A percentile compares a stretch with the other conserved stretches of the same genome.
Evolutionary conservation across 495 filamentous ascomycete species (phyloP).

Genomic region (Lophium mytilinum): DNA sequence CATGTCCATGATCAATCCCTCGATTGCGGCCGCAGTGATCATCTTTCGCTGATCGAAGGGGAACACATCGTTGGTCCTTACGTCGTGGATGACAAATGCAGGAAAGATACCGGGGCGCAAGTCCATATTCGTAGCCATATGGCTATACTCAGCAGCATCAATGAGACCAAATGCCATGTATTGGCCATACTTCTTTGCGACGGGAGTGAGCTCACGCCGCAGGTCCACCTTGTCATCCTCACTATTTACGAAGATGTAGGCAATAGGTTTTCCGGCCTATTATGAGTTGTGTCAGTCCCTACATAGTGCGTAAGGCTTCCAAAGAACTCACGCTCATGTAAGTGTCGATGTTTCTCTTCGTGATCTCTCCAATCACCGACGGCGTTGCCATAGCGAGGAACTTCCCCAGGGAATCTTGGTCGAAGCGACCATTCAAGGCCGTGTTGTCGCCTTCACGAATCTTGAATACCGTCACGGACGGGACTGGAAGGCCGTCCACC

Average conservation of each 20-base stretch:
- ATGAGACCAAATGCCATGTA: slow-evolving; percentile 42
- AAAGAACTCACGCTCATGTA: slow-evolving; percentile 33
- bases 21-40: slow-evolving; percentile 30
- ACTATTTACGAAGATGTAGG: slow-evolving; percentile 38
- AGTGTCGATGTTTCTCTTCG: slow-evolving; percentile 36
- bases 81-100: slow-evolving; percentile 39
- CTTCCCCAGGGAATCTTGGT: slow-evolving; percentile 28
- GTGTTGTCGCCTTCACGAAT: slow-evolving; percentile 34
- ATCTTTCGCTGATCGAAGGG: slow-evolving; percentile 26
- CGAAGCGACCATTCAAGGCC: slow-evolving; percentile 28
- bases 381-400: slow-evolving; percentile 34
- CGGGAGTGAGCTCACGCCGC: slow-evolving; percentile 30
- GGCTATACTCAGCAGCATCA: slow-evolving; percentile 40
- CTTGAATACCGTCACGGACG: slow-evolving; percentile 37
- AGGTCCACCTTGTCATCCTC: slow-evolving; percentile 27
- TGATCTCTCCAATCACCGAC: slow-evolving; percentile 40
- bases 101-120: slow-evolving; percentile 22
- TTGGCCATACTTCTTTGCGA: slow-evolving; percentile 43
- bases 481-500: slow-evolving; percentile 7
- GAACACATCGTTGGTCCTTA: slow-evolving; percentile 37
- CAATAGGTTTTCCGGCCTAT: slow-evolving; percentile 40
- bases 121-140: slow-evolving; percentile 38
- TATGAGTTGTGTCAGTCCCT: not conserved
- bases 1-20: not conserved
- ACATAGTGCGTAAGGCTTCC: not conserved